Conservation (phyloP, 495 filamentous ascomycete genomes). For the Penicillium desertorum region DNA sequence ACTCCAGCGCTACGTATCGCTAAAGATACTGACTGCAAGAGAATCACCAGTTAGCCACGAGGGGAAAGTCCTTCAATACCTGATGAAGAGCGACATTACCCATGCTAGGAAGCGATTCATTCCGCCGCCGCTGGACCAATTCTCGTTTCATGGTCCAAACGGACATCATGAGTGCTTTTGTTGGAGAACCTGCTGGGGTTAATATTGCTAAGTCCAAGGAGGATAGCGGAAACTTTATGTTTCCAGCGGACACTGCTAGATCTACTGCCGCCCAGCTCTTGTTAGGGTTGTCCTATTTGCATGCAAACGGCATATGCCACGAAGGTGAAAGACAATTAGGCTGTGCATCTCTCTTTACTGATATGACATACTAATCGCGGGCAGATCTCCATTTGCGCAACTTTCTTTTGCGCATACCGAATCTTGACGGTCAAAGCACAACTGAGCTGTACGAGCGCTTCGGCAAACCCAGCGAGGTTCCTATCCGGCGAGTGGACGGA, state of each 20-base stretch:
- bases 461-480: conserved; percentile 24
- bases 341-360: conserved; percentile 9
- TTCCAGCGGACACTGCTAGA: conserved; percentile 29
- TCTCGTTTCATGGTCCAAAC: conserved; percentile 32
- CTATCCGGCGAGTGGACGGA: conserved; percentile 26
- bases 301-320: conserved; percentile 24
- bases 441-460: conserved; percentile 26
- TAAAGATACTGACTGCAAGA: conserved; percentile 26
- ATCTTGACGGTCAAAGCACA: conserved; percentile 22
- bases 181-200: conserved; percentile 30
- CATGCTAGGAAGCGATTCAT: conserved; percentile 25
- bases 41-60: conserved; percentile 20
- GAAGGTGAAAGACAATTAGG: conserved; percentile 20
- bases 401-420: conserved; percentile 23
- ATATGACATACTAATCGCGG: conserved; percentile 16
- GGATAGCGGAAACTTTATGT: conserved; percentile 25
- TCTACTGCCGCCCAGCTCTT: conserved; percentile 28
- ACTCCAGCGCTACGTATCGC: conserved; percentile 23
- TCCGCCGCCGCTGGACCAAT: conserved; percentile 23
- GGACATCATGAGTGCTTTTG: conserved; percentile 32
- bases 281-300: conserved; percentile 27
- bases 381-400: conserved; percentile 28
- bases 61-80: conserved; percentile 15
- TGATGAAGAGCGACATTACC: conserved; percentile 16
- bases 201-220: conserved; percentile 33